These are phyloP conservation scores for Parascedosporium putredinis DNA, from an alignment of 2,329 filamentous ascomycete genomes.

Conservation along the genomic window DNA sequence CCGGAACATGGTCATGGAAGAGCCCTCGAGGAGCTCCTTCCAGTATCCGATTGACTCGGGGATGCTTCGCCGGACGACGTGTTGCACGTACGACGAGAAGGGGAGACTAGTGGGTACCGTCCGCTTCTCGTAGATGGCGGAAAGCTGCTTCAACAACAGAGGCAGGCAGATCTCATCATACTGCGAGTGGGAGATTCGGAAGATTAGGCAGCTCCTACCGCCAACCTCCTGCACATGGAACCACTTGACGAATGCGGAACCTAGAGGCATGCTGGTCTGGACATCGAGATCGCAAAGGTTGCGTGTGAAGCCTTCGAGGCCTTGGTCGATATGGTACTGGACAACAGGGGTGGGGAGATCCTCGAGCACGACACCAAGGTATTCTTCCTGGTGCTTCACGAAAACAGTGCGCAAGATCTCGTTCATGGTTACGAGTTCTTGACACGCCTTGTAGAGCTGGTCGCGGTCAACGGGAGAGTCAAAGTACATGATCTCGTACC, in stretches of 20 bases:
- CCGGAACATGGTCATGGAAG: slow-evolving; percentile 35
- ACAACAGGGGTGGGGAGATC: slow-evolving; percentile 39
- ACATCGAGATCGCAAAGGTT: slow-evolving; percentile 46
- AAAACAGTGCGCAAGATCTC: slow-evolving; percentile 60
- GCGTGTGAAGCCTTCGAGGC: slow-evolving; percentile 39
- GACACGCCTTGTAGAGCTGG: slow-evolving; percentile 38
- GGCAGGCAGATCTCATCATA: slow-evolving; percentile 60
- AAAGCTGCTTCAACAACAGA: slow-evolving; percentile 49
- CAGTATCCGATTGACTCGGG: slow-evolving; percentile 49
- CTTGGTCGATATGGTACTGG: slow-evolving; percentile 40
- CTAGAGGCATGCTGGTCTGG: slow-evolving; percentile 42
- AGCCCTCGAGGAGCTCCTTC: slow-evolving; percentile 45
- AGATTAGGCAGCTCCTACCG: slow-evolving; percentile 33
- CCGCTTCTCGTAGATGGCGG: slow-evolving; percentile 30
- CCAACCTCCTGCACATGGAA: slow-evolving; percentile 33
- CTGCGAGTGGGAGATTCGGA: slow-evolving; percentile 58
- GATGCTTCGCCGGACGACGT: slow-evolving; percentile 28
- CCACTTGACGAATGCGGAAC: slow-evolving; percentile 51
- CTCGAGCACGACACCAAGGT: slow-evolving; percentile 48
- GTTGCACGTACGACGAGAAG: slow-evolving; percentile 35
- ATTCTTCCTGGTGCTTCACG: slow-evolving; percentile 34
- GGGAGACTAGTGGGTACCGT: slow-evolving; percentile 23
- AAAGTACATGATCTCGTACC: slow-evolving; percentile 56
- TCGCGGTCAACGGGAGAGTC: slow-evolving; percentile 36
- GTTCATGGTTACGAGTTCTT: slow-evolving; percentile 46